These are phyloP conservation scores for Achlya hypogyna DNA, from an alignment of 352 stramenopile genomes.

Conservation along the genomic window DNA sequence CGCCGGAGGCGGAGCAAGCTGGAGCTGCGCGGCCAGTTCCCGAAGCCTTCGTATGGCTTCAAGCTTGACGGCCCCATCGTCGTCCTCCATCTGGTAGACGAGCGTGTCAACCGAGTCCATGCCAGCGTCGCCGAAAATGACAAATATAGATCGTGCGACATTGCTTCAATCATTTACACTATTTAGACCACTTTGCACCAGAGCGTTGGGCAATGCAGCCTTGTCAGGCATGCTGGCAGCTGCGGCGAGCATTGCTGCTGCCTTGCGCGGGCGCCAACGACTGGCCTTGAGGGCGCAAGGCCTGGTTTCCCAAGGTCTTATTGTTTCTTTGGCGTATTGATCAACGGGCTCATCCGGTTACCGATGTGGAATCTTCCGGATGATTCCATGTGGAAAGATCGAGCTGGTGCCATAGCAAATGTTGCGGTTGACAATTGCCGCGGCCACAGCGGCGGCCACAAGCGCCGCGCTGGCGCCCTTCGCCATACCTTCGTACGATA, in stretches of 20 bases:
- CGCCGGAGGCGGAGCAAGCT: conserved; percentile 16
- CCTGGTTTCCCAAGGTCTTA: background rate
- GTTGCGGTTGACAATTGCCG: background rate
- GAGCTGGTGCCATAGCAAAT: background rate
- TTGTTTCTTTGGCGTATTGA: background rate
- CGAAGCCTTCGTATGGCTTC: conserved; percentile 53
- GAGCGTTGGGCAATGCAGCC: too few relatives aligned
- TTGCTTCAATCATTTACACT: too few relatives aligned
- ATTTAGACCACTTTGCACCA: too few relatives aligned
- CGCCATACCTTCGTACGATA: background rate
- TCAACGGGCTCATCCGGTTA: background rate
- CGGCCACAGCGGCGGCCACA: too few relatives aligned
- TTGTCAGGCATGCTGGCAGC: too few relatives aligned
- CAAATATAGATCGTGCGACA: background rate
- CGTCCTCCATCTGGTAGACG: conserved; percentile 72
- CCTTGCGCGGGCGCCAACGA: too few relatives aligned
- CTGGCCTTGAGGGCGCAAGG: too few relatives aligned
- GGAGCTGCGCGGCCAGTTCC: conserved; percentile 35
- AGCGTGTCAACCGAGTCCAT: conserved; percentile 43
- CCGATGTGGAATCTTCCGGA: background rate
- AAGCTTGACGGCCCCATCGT: conserved; percentile 41
- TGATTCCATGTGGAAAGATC: background rate
- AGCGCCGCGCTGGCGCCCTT: background rate
- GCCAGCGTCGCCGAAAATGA: background rate
- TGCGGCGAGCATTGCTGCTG: too few relatives aligned